Conservation (phyloP, 768 basidiomycete genomes). For the Megacollybia marginata region DNA sequence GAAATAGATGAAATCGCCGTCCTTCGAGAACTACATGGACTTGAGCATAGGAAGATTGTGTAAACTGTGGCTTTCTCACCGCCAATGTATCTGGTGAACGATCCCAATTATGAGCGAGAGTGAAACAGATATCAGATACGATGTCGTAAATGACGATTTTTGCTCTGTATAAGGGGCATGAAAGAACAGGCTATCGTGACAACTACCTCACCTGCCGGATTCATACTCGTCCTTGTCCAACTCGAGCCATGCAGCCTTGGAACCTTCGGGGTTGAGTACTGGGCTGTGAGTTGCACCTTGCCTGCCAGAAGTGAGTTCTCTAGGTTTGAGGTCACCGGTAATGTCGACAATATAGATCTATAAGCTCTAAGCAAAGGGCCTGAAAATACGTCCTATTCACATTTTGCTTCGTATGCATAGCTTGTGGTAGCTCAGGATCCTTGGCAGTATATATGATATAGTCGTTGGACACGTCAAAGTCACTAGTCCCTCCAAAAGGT, state of each 20-base stretch:
- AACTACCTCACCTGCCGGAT: conserved; percentile 52
- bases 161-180: conserved; percentile 31
- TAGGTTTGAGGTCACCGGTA: conserved; percentile 35
- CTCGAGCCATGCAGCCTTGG: conserved; percentile 83
- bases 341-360: conserved; percentile 70
- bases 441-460: conserved; percentile 82
- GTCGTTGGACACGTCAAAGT: conserved; percentile 66
- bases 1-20: conserved; percentile 62
- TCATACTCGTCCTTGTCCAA: conserved; percentile 86
- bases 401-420: conserved; percentile 88
- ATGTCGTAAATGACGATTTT: conserved; percentile 80
- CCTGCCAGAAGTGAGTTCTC: conserved; percentile 72
- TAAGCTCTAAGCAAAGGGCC: no score
- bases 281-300: conserved; percentile 82
- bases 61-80: conserved; percentile 29
- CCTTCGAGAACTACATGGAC: conserved; percentile 58
- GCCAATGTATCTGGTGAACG: conserved; percentile 59
- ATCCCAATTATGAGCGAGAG: conserved; percentile 81
- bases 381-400: conserved; percentile 26
- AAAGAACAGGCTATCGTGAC: conserved; percentile 2
- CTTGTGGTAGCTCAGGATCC: conserved; percentile 67
- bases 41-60: background rate
- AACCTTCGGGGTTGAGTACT: conserved; percentile 56
- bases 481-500: conserved; percentile 79
- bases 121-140: conserved; percentile 54